Evolutionary conservation across 345 rosid species (phyloP).

Genomic region (Citrus reticulata): DNA sequence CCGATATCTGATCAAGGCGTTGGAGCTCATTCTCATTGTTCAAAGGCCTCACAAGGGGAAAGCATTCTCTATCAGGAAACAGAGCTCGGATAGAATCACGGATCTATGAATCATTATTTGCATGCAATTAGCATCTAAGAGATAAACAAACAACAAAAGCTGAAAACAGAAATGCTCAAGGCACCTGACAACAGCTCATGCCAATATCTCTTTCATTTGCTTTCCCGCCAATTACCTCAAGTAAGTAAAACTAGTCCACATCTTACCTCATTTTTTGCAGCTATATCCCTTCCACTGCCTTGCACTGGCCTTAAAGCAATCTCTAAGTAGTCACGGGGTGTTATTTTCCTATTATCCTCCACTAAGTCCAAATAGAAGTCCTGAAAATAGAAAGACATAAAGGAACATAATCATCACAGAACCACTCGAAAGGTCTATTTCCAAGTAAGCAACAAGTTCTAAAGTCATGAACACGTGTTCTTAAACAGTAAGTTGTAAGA

Average conservation of each 20-base stretch:
- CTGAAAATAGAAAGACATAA: constrained; percentile 34
- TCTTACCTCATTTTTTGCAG: constrained; percentile 88
- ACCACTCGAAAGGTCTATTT: not conserved
- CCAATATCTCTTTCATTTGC: constrained; percentile 6
- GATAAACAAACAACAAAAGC: not conserved
- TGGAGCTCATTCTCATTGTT: constrained; percentile 86
- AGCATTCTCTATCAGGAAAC: constrained; percentile 97
- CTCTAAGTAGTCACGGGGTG: constrained; percentile 95
- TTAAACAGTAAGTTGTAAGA: not conserved
- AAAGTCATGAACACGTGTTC: not conserved
- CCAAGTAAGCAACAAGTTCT: not conserved
- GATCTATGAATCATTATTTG: constrained; percentile 42
- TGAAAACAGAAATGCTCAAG: not conserved
- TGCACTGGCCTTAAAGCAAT: constrained; percentile 84
- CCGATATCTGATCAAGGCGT: constrained; percentile 79
- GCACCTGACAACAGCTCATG: not conserved
- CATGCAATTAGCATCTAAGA: constrained; percentile 17
- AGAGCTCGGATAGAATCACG: constrained; percentile 89
- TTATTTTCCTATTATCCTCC: constrained; percentile 80
- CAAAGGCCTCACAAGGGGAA: constrained; percentile 86
- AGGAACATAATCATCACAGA: not conserved
- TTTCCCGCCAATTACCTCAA: not conserved
- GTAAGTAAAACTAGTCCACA: not conserved
- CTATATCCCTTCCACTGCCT: constrained; percentile 77
- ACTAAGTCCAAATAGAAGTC: constrained; percentile 88